Base-by-base conservation (phyloP, 2,329 filamentous ascomycete species). In the Raffaelea arxii region DNA sequence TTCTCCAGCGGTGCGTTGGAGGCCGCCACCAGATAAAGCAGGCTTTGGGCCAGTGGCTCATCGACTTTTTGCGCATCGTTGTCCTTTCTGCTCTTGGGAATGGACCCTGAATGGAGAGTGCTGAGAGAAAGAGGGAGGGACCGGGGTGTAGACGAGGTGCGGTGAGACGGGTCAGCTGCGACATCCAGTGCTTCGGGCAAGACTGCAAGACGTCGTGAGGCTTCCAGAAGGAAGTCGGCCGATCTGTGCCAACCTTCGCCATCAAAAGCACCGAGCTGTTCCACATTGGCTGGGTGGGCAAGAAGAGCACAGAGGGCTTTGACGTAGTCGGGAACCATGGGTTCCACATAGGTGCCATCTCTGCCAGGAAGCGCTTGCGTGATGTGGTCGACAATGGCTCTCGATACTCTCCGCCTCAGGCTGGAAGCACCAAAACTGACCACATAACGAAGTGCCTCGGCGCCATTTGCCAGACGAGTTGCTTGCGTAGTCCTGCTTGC, bases 381-480 rank as follows among this genome's bases (percentile, higher is more conserved):
- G 50, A 97, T 83, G 63, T 95, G 89, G 53, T 88, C 81, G 53
- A 94, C 71, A 16, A 96, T 68, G 6, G 84, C 78, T 55, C 82
- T 76, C n/a, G 91, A 71, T 1, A 89, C 91, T 61, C 88, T 94
- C 49, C 73, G 70, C 57, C 81, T 84, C 52, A 97, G 64, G 50
- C 76, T 82, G 19, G 72, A 65, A 25, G 82, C 70, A 21, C 86
- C 84, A 46, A 83, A 75, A 52, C 84, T 80, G 41, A 94, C 74
- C 22, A 84, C 77, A 23, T 82, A 70, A 46, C 87, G 82, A 47
- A 97, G 65, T 7, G 83, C 82, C 41, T 78, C 77, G 25, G 84
- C 84, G 56, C 81, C 86, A 56, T 78, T 74, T 46, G 75, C 72
- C 11, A 98, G 71, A 23, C 84, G 77, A 3, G 70, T 63, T 47